Evolutionary conservation across 2,329 filamentous ascomycete species (phyloP).

Genomic region (Aureobasidium sp.): DNA sequence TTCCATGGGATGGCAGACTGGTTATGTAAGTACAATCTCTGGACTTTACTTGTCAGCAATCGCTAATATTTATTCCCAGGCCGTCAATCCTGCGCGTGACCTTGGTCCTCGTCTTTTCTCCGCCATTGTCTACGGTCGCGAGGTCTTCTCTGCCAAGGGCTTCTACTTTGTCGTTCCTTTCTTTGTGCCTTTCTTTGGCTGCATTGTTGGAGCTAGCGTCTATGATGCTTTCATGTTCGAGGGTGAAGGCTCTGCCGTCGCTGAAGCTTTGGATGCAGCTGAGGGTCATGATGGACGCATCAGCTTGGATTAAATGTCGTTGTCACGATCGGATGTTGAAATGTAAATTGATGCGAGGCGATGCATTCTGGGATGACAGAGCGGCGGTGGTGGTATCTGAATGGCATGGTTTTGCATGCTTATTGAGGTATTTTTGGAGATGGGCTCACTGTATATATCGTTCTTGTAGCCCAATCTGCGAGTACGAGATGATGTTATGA

Average conservation of each 20-base stretch:
- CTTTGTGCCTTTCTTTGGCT: constrained; percentile 5
- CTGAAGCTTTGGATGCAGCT: constrained; percentile 2
- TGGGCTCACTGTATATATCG: too few relatives aligned
- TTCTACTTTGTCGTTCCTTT: constrained; percentile 10
- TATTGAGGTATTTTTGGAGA: too few relatives aligned
- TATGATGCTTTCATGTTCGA: constrained; percentile 17
- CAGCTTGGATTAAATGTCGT: background rate
- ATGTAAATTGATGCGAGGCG: too few relatives aligned
- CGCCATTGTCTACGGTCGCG: constrained; percentile 14
- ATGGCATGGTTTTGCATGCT: too few relatives aligned
- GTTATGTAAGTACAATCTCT: constrained; percentile 8
- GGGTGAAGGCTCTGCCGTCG: constrained; percentile 5
- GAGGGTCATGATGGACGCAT: constrained; percentile 3
- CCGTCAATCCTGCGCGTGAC: constrained; percentile 15
- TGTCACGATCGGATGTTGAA: too few relatives aligned
- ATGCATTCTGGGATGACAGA: too few relatives aligned
- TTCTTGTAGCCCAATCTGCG: too few relatives aligned
- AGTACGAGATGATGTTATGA: too few relatives aligned
- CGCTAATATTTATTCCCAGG: background rate
- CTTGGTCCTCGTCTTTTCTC: constrained; percentile 9
- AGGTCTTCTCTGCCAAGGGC: constrained; percentile 11
- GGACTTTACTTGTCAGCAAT: too few relatives aligned
- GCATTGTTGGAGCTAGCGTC: background rate
- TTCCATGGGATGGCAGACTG: constrained; percentile 15
- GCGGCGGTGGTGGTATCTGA: too few relatives aligned